These are phyloP conservation scores for Botryosphaeria dothidea DNA, from an alignment of 2,329 filamentous ascomycete species.

Conservation along the genomic window DNA sequence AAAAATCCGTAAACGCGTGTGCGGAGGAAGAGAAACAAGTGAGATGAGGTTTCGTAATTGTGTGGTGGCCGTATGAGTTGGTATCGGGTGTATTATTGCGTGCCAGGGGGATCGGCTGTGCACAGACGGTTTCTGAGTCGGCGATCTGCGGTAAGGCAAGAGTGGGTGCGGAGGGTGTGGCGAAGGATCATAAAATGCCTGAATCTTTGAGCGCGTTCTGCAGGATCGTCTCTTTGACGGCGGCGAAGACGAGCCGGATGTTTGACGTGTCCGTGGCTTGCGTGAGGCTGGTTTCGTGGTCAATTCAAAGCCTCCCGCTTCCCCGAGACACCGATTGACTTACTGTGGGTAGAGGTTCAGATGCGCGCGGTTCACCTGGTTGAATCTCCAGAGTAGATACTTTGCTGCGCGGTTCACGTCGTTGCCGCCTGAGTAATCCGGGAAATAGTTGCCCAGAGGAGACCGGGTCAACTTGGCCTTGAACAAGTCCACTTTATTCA, in stretches of 20 bases:
- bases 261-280: conserved; percentile 99
- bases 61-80: conserved; percentile 18
- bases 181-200: conserved; percentile 68
- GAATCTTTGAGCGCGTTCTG: conserved; percentile 98
- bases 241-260: conserved; percentile 94
- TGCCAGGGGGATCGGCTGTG: conserved; percentile 20
- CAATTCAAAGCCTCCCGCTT: not conserved
- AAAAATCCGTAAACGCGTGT: conserved; percentile 20
- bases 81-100: conserved; percentile 20
- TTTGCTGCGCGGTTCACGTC: conserved; percentile 98
- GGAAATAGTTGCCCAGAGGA: conserved; percentile 92
- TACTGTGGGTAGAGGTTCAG: conserved; percentile 97
- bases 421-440: conserved; percentile 95
- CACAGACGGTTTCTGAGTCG: conserved; percentile 20
- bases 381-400: conserved; percentile 97
- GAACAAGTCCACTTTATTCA: conserved; percentile 99
- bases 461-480: conserved; percentile 89
- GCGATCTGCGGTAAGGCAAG: conserved; percentile 16
- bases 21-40: not conserved
- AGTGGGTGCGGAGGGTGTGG: conserved; percentile 10
- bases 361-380: conserved; percentile 95
- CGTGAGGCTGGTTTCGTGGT: conserved; percentile 67
- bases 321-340: conserved; percentile 42
- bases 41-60: conserved; percentile 18
- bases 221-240: conserved; percentile 97